These are phyloP conservation scores for Echites panduratus DNA, from an alignment of 257 asterid species.

Conservation along the genomic window DNA sequence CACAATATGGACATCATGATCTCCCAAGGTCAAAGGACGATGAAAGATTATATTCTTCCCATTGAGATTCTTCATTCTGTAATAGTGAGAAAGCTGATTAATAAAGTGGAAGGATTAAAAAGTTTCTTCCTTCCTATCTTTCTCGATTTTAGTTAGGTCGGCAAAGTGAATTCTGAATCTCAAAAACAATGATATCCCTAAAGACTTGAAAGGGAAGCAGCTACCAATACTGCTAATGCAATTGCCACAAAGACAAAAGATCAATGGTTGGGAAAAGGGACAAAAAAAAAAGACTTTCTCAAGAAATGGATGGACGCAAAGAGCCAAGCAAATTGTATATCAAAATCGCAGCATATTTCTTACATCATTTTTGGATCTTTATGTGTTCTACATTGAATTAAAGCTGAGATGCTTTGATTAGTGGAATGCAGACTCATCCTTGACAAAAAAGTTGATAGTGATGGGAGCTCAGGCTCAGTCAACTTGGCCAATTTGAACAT, in stretches of 20 bases:
- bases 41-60: constrained; percentile 12
- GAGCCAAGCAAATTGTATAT: constrained; percentile 6
- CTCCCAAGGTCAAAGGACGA: constrained; percentile 23
- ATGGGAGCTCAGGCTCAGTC: constrained; percentile 19
- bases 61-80: constrained; percentile 2
- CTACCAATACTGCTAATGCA: constrained; percentile 11
- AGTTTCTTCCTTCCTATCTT: background rate
- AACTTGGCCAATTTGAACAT: constrained; percentile 23
- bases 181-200: constrained; percentile 14
- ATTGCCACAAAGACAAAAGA: constrained; percentile 1
- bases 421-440: constrained; percentile 25
- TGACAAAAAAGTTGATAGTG: constrained; percentile 14
- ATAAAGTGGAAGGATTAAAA: background rate
- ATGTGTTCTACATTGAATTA: constrained; percentile 19
- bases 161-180: constrained; percentile 15
- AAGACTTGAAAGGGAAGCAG: constrained; percentile 20
- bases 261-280: constrained; percentile 3
- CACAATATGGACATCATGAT: too few species aligned
- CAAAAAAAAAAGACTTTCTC: background rate
- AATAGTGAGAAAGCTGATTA: constrained; percentile 1
- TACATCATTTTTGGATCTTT: constrained; percentile 16
- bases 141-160: constrained; percentile 11
- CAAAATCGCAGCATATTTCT: background rate
- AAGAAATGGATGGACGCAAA: constrained; percentile 10
- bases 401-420: constrained; percentile 25